Conservation (phyloP, 2,329 filamentous ascomycete species). For the Aspergillus sp. region DNA sequence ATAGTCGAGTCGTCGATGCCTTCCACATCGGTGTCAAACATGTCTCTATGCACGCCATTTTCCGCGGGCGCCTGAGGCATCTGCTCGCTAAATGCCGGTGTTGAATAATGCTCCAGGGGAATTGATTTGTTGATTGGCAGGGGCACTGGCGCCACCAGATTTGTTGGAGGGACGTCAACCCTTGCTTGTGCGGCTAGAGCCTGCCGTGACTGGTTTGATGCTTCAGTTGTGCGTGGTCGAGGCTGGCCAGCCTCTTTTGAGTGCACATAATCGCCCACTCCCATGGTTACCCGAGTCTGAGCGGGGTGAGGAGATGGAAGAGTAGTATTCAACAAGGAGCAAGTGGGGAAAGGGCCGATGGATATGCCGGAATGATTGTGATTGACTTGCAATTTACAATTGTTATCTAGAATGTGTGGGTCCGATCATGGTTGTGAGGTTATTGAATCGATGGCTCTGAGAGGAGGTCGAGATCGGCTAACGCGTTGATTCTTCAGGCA, state of each 20-base stretch:
- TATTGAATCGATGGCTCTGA: neutral
- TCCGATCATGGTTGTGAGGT: conserved; percentile 6
- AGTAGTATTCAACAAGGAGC: neutral
- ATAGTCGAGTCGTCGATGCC: conserved; percentile 47
- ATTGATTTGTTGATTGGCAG: conserved; percentile 19
- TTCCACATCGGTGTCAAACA: conserved; percentile 48
- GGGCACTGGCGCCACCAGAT: conserved; percentile 24
- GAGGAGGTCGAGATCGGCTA: conserved; percentile 3
- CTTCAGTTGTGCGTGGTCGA: conserved; percentile 27
- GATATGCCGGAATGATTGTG: neutral
- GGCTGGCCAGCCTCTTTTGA: conserved; percentile 38
- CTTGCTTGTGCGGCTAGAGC: conserved; percentile 38
- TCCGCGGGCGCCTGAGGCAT: conserved; percentile 19
- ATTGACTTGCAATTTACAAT: neutral
- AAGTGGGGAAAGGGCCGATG: neutral
- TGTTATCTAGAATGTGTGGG: neutral
- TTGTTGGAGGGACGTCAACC: conserved; percentile 35
- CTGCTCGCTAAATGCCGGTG: conserved; percentile 16
- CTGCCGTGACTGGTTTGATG: conserved; percentile 31
- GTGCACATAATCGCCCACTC: conserved; percentile 46
- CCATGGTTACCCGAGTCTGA: conserved; percentile 32
- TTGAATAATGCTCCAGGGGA: conserved; percentile 20
- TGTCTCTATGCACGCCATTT: conserved; percentile 30
- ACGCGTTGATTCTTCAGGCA: conserved; percentile 20
- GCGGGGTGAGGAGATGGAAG: conserved; percentile 1